phyloP scores from a whole-genome alignment of 176 grass and related monocot genomes.

The Bromus sterilis region DNA sequence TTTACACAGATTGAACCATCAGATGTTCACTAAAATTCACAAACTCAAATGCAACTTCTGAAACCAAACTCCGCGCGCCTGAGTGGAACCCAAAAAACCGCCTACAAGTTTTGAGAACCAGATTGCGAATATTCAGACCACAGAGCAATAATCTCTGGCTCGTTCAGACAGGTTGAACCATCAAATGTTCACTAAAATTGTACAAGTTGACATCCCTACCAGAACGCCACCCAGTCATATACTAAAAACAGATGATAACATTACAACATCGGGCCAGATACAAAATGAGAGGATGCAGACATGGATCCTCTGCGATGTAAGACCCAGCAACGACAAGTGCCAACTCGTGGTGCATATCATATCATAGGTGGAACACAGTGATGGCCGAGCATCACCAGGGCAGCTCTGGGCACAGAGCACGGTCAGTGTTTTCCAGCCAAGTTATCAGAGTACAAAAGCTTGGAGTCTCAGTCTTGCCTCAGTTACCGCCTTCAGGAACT shows the following conservation, averaged over 20 bases:
- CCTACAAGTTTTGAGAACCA: no score
- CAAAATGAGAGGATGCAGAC: constrained; percentile 20
- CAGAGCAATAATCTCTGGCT: background rate
- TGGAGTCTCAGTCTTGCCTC: constrained; percentile 73
- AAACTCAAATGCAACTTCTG: no score
- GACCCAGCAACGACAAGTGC: background rate
- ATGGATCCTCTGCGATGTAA: constrained; percentile 13
- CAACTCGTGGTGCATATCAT: background rate
- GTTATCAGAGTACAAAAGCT: constrained; percentile 59
- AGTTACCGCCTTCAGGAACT: constrained; percentile 46
- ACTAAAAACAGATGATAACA: constrained; percentile 4
- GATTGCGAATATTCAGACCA: background rate
- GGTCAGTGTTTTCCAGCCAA: background rate
- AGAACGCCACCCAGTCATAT: background rate
- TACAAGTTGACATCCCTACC: constrained; percentile 27
- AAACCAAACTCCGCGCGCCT: no score
- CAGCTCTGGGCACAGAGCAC: background rate
- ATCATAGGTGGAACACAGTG: background rate
- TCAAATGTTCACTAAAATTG: constrained; percentile 1
- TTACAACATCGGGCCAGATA: constrained; percentile 17
- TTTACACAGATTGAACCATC: background rate
- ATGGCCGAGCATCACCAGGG: background rate
- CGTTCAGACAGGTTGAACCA: background rate
- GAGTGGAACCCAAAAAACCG: no score
- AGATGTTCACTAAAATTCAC: background rate